phyloP scores from a whole-genome alignment of 495 filamentous ascomycete genomes.

The Cercophora samala region DNA sequence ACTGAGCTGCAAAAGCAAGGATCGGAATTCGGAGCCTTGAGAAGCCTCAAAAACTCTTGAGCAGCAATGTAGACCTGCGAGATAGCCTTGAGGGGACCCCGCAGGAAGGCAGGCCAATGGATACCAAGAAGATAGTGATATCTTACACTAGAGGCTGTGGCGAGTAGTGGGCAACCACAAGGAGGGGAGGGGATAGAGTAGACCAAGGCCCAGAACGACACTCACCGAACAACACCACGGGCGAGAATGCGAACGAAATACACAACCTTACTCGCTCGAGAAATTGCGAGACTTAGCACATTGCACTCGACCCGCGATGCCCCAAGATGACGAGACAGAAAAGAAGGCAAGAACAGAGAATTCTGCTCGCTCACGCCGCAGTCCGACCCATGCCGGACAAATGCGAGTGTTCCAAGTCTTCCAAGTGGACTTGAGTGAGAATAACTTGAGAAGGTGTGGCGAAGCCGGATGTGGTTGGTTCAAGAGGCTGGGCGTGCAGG shows the following conservation, averaged over 20 bases:
- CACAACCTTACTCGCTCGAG: background rate
- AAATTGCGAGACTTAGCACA: background rate
- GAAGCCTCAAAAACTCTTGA: background rate
- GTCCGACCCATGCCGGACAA: background rate
- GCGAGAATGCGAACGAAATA: background rate
- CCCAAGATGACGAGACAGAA: background rate
- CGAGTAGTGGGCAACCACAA: background rate
- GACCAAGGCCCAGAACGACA: background rate
- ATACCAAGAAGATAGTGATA: background rate
- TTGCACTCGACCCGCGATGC: background rate
- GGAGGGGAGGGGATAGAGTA: background rate
- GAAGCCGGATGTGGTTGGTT: slow-evolving; percentile 6
- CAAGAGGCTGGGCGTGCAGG: slow-evolving; percentile 2
- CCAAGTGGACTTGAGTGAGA: background rate
- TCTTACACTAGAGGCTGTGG: background rate
- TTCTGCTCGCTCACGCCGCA: slow-evolving; percentile 4
- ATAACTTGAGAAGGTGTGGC: slow-evolving; percentile 2
- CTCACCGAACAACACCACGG: slow-evolving; percentile 4
- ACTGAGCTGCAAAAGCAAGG: background rate
- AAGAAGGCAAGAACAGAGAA: background rate
- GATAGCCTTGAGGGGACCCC: slow-evolving; percentile 4
- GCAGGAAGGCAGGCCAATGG: slow-evolving; percentile 7
- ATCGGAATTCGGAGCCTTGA: background rate
- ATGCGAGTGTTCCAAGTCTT: background rate
- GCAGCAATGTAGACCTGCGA: background rate